Percentiles rank a stretch among this genome's conserved stretches.
Conservation (phyloP, 202 grass and related monocot genomes). For the Zizania palustris region DNA sequence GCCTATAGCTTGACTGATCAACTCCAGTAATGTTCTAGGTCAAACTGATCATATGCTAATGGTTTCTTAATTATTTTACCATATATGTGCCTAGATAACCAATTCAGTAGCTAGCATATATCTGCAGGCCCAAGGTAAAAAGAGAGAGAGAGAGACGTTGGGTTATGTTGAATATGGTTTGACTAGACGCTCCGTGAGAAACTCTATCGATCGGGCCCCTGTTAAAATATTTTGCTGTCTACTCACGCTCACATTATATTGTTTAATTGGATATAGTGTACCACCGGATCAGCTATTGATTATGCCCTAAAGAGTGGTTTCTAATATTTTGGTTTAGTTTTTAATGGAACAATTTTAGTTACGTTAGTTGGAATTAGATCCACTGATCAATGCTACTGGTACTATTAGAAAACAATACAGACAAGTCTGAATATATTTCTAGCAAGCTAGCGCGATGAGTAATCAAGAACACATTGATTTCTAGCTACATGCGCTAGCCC, state of each 20-base stretch:
- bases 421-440: neutral
- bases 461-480: neutral
- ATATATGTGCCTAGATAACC: neutral
- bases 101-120: slow-evolving; percentile 4
- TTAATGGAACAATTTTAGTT: too few species aligned
- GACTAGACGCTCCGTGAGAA: slow-evolving; percentile 25
- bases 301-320: too few species aligned
- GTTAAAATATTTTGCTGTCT: neutral
- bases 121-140: slow-evolving; percentile 30
- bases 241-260: neutral
- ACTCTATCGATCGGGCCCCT: neutral
- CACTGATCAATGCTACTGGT: neutral
- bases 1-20: slow-evolving; percentile 33
- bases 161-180: slow-evolving; percentile 49
- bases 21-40: slow-evolving; percentile 41
- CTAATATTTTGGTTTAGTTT: neutral
- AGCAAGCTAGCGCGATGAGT: neutral
- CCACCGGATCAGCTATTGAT: too few species aligned
- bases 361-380: neutral
- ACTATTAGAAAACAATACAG: neutral
- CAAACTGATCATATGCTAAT: slow-evolving; percentile 46
- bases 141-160: neutral
- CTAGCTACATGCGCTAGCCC: neutral
- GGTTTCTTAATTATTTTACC: slow-evolving; percentile 38
- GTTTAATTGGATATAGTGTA: neutral